Evolutionary conservation across 768 basidiomycete genomes (phyloP).

Genomic region (Rhodotorula graminis): DNA sequence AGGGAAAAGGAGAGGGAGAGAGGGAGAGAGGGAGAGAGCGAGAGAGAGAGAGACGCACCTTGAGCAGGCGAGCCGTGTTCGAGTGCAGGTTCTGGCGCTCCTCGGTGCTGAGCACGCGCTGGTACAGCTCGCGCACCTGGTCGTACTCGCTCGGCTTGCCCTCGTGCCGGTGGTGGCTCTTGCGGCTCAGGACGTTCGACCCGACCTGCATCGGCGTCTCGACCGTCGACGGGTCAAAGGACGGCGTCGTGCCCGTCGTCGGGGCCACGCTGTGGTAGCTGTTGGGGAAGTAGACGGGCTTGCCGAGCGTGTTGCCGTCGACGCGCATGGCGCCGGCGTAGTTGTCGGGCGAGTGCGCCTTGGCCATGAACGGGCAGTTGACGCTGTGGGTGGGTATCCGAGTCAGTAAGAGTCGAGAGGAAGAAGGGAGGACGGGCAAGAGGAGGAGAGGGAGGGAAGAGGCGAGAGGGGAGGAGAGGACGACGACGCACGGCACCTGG

Average conservation of each 20-base stretch:
- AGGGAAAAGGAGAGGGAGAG: too few species aligned
- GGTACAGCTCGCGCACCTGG: slow-evolving; percentile 46
- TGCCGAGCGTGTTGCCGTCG: slow-evolving; percentile 42
- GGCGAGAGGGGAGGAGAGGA: not conserved
- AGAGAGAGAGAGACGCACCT: too few species aligned
- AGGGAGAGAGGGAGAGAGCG: too few species aligned
- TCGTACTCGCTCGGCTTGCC: slow-evolving; percentile 45
- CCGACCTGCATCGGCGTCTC: slow-evolving; percentile 44
- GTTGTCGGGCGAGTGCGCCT: slow-evolving; percentile 46
- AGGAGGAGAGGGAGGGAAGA: not conserved
- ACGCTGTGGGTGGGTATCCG: not conserved
- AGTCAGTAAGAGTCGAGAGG: too few species aligned
- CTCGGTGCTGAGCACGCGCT: slow-evolving; percentile 41
- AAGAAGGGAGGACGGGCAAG: too few species aligned
- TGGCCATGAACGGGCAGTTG: slow-evolving; percentile 41
- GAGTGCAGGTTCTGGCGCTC: slow-evolving; percentile 45
- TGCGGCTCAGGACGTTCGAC: slow-evolving; percentile 43
- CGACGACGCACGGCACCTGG: slow-evolving; percentile 37
- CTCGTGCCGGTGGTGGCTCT: slow-evolving; percentile 44
- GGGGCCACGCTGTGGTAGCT: slow-evolving; percentile 13
- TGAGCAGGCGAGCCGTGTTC: slow-evolving; percentile 44
- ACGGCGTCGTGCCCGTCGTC: slow-evolving; percentile 11
- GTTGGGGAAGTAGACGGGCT: slow-evolving; percentile 41
- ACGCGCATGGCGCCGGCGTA: slow-evolving; percentile 45
- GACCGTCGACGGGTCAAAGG: slow-evolving; percentile 22